Evolutionary conservation across 495 filamentous ascomycete genomes (phyloP).

Genomic region (Penicillium canariense): DNA sequence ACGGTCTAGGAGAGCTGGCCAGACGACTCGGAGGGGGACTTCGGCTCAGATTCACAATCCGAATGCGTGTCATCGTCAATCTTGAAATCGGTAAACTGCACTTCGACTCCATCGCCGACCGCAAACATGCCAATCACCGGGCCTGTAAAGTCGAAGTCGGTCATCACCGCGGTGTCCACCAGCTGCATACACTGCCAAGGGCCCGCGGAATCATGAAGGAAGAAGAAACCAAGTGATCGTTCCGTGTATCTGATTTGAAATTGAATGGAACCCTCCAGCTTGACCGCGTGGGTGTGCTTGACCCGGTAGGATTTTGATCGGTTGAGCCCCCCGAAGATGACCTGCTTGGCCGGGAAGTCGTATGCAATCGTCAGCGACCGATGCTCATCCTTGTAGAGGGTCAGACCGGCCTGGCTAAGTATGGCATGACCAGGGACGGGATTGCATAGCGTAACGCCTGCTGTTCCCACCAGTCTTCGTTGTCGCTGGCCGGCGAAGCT

Average conservation of each 20-base stretch:
- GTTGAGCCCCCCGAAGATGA: conserved; percentile 10
- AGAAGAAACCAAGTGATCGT: not conserved
- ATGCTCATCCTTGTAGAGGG: conserved; percentile 20
- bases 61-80: not conserved
- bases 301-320: not conserved
- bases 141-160: conserved; percentile 20
- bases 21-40: too few relatives aligned
- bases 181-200: not conserved
- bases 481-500: conserved; percentile 10
- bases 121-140: conserved; percentile 22
- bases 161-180: conserved; percentile 15
- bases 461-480: conserved; percentile 6
- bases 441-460: not conserved
- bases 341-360: not conserved
- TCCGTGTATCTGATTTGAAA: conserved; percentile 2
- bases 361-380: conserved; percentile 11
- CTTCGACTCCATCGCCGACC: not conserved
- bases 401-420: conserved; percentile 7
- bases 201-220: not conserved
- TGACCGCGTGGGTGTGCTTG: not conserved
- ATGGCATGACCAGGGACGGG: not conserved
- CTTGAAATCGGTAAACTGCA: not conserved
- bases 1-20: too few relatives aligned
- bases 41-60: too few relatives aligned
- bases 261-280: not conserved